Evolutionary conservation across 257 asterid genomes (phyloP).

Genomic region (Solanum appendiculatum): DNA sequence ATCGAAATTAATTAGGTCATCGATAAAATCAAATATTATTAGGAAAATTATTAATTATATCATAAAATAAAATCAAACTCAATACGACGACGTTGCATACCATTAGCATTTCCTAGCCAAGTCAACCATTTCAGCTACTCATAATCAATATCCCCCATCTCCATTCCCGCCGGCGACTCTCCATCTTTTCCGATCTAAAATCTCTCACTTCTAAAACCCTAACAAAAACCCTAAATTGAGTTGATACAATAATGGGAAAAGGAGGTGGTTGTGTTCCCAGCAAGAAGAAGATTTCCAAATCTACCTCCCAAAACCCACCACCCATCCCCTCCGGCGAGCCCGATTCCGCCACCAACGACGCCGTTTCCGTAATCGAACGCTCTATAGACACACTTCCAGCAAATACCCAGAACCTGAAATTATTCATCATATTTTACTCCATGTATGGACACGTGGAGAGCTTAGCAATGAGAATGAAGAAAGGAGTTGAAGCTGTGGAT

Average conservation of each 20-base stretch:
- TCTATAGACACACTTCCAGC: background rate
- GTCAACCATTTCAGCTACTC: background rate
- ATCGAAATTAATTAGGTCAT: background rate
- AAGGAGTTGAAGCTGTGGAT: slow-evolving; percentile 51
- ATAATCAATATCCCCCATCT: background rate
- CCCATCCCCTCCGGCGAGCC: background rate
- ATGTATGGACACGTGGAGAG: slow-evolving; percentile 97
- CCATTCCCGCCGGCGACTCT: background rate
- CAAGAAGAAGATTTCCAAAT: slow-evolving; percentile 37
- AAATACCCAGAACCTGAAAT: slow-evolving; percentile 18
- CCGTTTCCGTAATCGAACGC: background rate
- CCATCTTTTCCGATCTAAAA: background rate
- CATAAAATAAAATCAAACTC: background rate
- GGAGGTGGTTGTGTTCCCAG: slow-evolving; percentile 95
- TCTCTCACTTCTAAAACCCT: background rate
- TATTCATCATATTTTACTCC: slow-evolving; percentile 70
- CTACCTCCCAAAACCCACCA: slow-evolving; percentile 18
- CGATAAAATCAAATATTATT: background rate
- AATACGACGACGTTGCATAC: background rate
- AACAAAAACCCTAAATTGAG: background rate
- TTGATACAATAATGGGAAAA: slow-evolving; percentile 46
- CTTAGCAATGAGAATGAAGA: slow-evolving; percentile 72
- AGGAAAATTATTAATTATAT: background rate
- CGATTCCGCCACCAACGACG: background rate
- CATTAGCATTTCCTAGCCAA: background rate